These are phyloP conservation scores for Piloderma croceum DNA, from an alignment of 768 basidiomycete species.

Conservation along the genomic window DNA sequence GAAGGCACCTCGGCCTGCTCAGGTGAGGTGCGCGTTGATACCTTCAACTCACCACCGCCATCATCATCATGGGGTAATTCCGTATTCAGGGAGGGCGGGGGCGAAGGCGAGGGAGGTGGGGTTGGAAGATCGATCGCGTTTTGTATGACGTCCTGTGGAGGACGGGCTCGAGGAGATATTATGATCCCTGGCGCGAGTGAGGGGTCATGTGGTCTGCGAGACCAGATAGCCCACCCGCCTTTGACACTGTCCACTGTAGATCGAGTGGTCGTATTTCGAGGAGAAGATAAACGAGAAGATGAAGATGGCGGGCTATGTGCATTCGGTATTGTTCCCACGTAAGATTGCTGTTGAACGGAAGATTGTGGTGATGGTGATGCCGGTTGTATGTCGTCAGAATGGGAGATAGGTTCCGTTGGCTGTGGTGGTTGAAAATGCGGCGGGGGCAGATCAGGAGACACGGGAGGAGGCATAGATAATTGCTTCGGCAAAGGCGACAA, in stretches of 20 bases:
- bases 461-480: conserved; percentile 41
- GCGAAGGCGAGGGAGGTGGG: conserved; percentile 40
- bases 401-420: conserved; percentile 3
- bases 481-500: conserved; percentile 63
- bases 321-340: conserved; percentile 3
- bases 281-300: conserved; percentile 3
- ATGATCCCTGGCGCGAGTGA: conserved; percentile 63
- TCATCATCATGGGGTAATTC: conserved; percentile 3
- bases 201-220: conserved; percentile 62
- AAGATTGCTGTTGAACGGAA: too few species aligned
- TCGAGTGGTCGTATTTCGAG: conserved; percentile 2
- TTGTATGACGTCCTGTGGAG: conserved; percentile 53
- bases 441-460: conserved; percentile 10
- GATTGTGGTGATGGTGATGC: conserved; percentile 3
- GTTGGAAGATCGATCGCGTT: conserved; percentile 49
- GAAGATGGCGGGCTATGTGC: conserved; percentile 1
- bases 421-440: conserved; percentile 8
- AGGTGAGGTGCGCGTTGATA: conserved; percentile 9
- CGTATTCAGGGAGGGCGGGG: conserved; percentile 6
- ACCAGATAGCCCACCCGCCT: conserved; percentile 62
- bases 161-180: conserved; percentile 58
- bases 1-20: conserved; percentile 37
- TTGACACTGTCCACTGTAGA: neutral
- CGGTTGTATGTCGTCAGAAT: conserved; percentile 4
- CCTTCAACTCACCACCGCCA: conserved; percentile 1